phyloP scores from a whole-genome alignment of 2,329 filamentous ascomycete genomes.

The Kalaharituber pfeilii region DNA sequence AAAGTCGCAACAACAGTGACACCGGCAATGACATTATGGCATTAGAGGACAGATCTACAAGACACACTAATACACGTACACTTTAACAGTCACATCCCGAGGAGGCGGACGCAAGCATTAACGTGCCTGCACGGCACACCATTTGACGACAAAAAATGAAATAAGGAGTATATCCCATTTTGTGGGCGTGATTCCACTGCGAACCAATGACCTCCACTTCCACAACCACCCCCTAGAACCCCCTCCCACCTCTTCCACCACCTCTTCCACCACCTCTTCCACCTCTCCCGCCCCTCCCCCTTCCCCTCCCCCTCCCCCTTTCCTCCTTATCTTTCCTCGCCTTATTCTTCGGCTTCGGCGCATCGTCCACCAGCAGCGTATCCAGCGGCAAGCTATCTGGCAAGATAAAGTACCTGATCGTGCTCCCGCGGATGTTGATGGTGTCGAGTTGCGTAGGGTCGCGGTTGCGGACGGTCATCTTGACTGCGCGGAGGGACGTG shows the following conservation, averaged over 20 bases:
- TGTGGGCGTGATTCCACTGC: no score
- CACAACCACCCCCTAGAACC: constrained; percentile 76
- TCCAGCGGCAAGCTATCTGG: constrained; percentile 90
- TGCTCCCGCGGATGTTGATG: constrained; percentile 92
- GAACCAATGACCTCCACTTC: no score
- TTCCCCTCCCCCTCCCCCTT: constrained; percentile 43
- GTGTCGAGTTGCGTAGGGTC: constrained; percentile 78
- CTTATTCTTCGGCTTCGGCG: constrained; percentile 99
- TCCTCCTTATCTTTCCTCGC: constrained; percentile 71
- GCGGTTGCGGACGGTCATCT: constrained; percentile 83
- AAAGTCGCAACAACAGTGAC: neutral
- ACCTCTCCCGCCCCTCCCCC: constrained; percentile 39
- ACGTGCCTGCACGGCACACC: no score
- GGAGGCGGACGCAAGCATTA: no score
- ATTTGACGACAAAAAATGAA: no score
- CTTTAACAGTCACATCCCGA: no score
- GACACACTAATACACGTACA: constrained; percentile 28
- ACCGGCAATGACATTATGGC: neutral
- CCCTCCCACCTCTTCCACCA: constrained; percentile 45
- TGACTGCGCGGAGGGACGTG: constrained; percentile 83
- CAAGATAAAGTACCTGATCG: constrained; percentile 90
- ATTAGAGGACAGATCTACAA: neutral
- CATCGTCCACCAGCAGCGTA: constrained; percentile 87
- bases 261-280: constrained; percentile 38
- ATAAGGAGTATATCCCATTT: no score